These are phyloP conservation scores for Entomophthora muscae DNA, from an alignment of 371 early-diverging fungal genomes.

Conservation along the genomic window DNA sequence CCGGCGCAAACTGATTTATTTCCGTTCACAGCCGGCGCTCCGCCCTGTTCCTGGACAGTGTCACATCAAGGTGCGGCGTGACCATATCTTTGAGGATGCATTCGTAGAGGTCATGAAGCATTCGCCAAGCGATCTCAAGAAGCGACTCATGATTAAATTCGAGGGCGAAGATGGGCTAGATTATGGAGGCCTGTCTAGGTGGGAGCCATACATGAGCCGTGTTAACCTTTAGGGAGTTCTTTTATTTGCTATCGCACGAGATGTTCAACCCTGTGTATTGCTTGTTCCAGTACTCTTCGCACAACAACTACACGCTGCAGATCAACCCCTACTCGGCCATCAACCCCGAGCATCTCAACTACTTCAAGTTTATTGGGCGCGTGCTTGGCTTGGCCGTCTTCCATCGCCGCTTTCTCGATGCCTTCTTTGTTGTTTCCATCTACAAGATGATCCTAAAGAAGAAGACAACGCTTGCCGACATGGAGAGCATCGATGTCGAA, in stretches of 20 bases:
- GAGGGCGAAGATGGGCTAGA: constrained; percentile 97
- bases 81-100: constrained; percentile 83
- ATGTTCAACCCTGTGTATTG: constrained; percentile 98
- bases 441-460: constrained; percentile 92
- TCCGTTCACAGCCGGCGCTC: constrained; percentile 81
- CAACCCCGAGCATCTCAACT: constrained; percentile 96
- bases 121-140: constrained; percentile 70
- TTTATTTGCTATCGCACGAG: constrained; percentile 88
- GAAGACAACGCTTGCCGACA: constrained; percentile 69
- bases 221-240: constrained; percentile 59
- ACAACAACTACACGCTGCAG: constrained; percentile 91
- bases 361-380: constrained; percentile 96
- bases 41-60: constrained; percentile 84
- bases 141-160: constrained; percentile 92
- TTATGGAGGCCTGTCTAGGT: constrained; percentile 89
- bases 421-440: constrained; percentile 88
- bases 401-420: constrained; percentile 91
- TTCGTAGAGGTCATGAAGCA: constrained; percentile 83
- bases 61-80: constrained; percentile 75
- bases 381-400: constrained; percentile 92
- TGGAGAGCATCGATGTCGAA: constrained; percentile 93
- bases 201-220: constrained; percentile 8
- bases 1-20: constrained; percentile 87
- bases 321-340: constrained; percentile 91
- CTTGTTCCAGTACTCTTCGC: constrained; percentile 92